Percentiles rank a stretch among this genome's conserved stretches.
Conservation (phyloP, 805 yeast genomes). For the Helenozyma baotianmanensis region DNA sequence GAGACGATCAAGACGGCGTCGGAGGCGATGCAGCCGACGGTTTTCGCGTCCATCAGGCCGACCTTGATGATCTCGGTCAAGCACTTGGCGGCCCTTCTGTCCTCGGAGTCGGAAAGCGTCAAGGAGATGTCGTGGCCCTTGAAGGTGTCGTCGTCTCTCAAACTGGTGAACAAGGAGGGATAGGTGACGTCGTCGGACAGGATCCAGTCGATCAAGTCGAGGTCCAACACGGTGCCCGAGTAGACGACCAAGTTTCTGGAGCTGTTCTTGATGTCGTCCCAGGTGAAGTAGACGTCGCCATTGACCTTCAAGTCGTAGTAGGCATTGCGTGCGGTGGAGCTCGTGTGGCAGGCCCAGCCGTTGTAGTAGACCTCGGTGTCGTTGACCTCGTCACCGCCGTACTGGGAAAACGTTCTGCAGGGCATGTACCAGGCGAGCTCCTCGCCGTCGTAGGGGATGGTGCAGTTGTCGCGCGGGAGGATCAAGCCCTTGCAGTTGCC, state of each 20-base stretch:
- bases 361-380: conserved; percentile 58
- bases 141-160: conserved; percentile 50
- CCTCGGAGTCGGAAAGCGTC: conserved; percentile 60
- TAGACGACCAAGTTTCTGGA: conserved; percentile 79
- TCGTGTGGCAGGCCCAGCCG: conserved; percentile 88
- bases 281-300: conserved; percentile 81
- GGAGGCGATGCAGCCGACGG: conserved; percentile 93
- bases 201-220: conserved; percentile 73
- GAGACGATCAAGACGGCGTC: conserved; percentile 76
- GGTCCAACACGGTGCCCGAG: conserved; percentile 84
- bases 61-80: conserved; percentile 81
- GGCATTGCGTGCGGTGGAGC: conserved; percentile 59
- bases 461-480: conserved; percentile 58
- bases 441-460: conserved; percentile 61
- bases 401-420: conserved; percentile 64
- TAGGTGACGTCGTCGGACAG: conserved; percentile 62
- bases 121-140: conserved; percentile 80
- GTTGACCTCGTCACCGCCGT: conserved; percentile 69
- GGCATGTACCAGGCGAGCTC: conserved; percentile 96
- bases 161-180: conserved; percentile 65
- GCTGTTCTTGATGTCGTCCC: conserved; percentile 75
- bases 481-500: conserved; percentile 83
- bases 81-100: conserved; percentile 74
- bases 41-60: conserved; percentile 82
- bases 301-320: conserved; percentile 55